A percentile compares a stretch with the other conserved stretches of the same genome.
Conservation (phyloP, 1,284 basidiomycete species). For the Apiotrichum mycotoxinovorans region DNA sequence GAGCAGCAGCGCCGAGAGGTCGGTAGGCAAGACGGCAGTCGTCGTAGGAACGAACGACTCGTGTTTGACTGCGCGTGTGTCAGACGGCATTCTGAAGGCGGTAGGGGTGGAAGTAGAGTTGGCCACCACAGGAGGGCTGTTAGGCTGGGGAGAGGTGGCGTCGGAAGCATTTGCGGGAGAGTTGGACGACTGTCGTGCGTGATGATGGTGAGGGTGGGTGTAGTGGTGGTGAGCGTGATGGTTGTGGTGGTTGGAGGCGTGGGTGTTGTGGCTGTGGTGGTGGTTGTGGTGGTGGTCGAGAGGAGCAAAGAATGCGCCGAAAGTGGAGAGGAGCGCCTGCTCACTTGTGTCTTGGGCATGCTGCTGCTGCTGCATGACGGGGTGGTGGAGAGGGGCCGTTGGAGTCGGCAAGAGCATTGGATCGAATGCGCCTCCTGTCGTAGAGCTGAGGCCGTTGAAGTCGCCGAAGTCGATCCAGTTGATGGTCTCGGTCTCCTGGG, state of each 20-base stretch:
- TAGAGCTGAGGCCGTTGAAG: neutral
- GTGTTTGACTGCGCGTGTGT: neutral
- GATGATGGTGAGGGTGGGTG: neutral
- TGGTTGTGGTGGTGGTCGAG: neutral
- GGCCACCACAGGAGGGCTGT: too few species aligned
- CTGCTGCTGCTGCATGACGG: neutral
- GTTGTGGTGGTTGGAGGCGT: neutral
- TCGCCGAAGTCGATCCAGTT: constrained; percentile 5
- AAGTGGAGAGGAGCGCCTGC: neutral
- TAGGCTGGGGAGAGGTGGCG: too few species aligned
- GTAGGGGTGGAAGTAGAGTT: neutral
- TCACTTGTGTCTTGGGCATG: neutral
- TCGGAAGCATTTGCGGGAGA: too few species aligned
- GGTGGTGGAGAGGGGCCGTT: neutral
- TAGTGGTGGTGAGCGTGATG: neutral
- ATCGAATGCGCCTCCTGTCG: neutral
- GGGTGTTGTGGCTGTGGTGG: neutral
- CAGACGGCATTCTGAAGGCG: neutral
- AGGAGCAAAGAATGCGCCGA: neutral
- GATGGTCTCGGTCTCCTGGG: neutral
- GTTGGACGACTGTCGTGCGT: too few species aligned
- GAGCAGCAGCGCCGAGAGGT: neutral
- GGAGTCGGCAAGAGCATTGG: neutral
- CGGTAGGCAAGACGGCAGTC: neutral
- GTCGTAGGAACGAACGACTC: neutral